These are phyloP conservation scores for Chaetomium tenue DNA, from an alignment of 495 filamentous ascomycete genomes.

Conservation along the genomic window DNA sequence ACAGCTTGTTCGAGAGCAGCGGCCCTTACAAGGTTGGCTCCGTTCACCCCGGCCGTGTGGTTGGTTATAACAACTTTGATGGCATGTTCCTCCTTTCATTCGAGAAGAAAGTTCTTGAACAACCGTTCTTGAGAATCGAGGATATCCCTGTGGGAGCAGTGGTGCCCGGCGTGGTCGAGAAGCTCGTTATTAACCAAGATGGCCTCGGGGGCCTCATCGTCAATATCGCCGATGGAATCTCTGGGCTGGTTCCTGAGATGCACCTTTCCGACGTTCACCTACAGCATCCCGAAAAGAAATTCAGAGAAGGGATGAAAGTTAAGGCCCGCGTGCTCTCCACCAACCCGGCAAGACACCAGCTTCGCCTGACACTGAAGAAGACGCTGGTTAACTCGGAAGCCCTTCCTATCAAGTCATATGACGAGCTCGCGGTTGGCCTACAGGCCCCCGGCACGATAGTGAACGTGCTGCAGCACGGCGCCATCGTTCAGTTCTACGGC, in stretches of 20 bases:
- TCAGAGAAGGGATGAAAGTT: constrained; percentile 79
- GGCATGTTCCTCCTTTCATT: constrained; percentile 83
- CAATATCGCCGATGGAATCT: constrained; percentile 78
- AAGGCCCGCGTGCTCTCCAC: constrained; percentile 81
- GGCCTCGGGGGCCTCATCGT: constrained; percentile 80
- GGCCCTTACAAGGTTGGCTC: constrained; percentile 77
- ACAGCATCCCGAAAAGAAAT: constrained; percentile 93
- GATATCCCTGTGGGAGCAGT: constrained; percentile 79
- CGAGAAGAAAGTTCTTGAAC: constrained; percentile 75
- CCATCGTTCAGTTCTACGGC: constrained; percentile 91
- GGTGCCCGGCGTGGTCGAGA: constrained; percentile 81
- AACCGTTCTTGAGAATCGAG: constrained; percentile 84
- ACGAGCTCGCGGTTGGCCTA: constrained; percentile 63
- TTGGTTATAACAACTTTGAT: constrained; percentile 84
- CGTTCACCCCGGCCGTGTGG: constrained; percentile 72
- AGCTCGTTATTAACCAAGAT: constrained; percentile 67
- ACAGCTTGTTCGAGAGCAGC: constrained; percentile 67
- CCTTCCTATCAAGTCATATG: constrained; percentile 70
- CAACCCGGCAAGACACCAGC: constrained; percentile 68
- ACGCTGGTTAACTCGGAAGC: constrained; percentile 84
- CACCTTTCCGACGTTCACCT: constrained; percentile 85
- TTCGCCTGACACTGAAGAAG: constrained; percentile 92
- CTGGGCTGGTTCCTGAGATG: constrained; percentile 78
- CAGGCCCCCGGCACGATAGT: constrained; percentile 82
- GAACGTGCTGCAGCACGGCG: constrained; percentile 71